These are phyloP conservation scores for Dryas octopetala DNA, from an alignment of 306 rosid genomes.

Conservation along the genomic window DNA sequence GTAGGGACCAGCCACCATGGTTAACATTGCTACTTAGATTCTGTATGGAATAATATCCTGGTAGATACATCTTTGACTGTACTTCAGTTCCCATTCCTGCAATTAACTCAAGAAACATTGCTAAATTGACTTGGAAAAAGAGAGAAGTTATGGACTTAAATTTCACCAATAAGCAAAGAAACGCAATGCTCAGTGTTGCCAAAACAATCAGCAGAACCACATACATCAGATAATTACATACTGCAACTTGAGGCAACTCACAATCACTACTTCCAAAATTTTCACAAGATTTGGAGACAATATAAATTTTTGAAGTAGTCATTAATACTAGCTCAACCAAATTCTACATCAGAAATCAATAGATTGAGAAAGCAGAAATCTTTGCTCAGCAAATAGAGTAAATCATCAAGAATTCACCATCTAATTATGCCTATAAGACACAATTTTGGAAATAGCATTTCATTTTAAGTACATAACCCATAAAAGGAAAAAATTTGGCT, in stretches of 20 bases:
- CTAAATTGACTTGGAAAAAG: neutral
- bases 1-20: slow-evolving; percentile 29
- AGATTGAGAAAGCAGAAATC: neutral
- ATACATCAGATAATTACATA: neutral
- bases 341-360: neutral
- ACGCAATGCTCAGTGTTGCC: neutral
- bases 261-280: neutral
- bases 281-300: neutral
- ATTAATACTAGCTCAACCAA: neutral
- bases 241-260: neutral
- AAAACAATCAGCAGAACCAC: neutral
- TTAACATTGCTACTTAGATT: slow-evolving; percentile 17
- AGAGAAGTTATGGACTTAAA: neutral
- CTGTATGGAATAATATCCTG: slow-evolving; percentile 27
- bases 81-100: slow-evolving; percentile 49
- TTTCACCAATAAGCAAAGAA: neutral
- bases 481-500: no score
- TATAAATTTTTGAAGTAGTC: neutral
- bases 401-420: neutral
- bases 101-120: slow-evolving; percentile 1
- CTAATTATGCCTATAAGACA: neutral
- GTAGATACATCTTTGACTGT: slow-evolving; percentile 32
- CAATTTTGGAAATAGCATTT: neutral
- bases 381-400: neutral
- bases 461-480: neutral